Percentiles rank a stretch among this genome's conserved stretches.
These are phyloP conservation scores for Grosmannia serpens DNA, from an alignment of 2,329 filamentous ascomycete genomes.

Conservation along the genomic window DNA sequence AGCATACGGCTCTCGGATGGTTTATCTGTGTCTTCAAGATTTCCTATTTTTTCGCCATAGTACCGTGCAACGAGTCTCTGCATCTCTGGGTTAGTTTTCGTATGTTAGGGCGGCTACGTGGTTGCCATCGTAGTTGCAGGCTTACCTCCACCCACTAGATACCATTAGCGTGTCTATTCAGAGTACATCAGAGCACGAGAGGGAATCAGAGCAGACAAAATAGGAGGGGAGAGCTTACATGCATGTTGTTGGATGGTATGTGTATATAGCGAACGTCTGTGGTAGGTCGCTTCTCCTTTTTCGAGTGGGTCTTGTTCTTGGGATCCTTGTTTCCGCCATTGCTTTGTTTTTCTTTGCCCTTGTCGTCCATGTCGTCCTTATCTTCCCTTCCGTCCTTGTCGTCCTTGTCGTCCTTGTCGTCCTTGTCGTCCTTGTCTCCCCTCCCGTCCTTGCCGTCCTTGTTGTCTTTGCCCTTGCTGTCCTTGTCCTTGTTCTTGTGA, in stretches of 20 bases:
- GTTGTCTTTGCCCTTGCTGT: background rate
- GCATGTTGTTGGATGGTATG: conserved; percentile 14
- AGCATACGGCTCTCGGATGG: conserved; percentile 13
- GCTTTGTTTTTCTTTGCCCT: no score
- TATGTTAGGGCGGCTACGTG: background rate
- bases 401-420: no score
- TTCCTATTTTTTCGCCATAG: conserved; percentile 3
- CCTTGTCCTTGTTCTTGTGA: no score
- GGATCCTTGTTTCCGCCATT: no score
- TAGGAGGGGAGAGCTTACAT: no score
- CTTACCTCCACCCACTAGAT: background rate
- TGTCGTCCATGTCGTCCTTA: background rate
- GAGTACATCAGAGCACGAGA: no score
- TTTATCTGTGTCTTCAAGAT: no score
- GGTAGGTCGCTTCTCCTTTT: no score
- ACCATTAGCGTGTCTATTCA: background rate
- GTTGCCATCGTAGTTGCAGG: background rate
- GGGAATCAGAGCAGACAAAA: background rate
- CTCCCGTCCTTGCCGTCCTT: background rate
- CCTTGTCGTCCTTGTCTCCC: background rate
- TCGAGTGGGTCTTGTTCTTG: no score
- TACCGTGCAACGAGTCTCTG: conserved; percentile 18
- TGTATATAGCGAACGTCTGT: conserved; percentile 11
- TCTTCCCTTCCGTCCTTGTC: background rate
- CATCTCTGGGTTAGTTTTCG: background rate